Evolutionary conservation across 306 rosid genomes (phyloP).

Genomic region (Vachellia pachyceras): DNA sequence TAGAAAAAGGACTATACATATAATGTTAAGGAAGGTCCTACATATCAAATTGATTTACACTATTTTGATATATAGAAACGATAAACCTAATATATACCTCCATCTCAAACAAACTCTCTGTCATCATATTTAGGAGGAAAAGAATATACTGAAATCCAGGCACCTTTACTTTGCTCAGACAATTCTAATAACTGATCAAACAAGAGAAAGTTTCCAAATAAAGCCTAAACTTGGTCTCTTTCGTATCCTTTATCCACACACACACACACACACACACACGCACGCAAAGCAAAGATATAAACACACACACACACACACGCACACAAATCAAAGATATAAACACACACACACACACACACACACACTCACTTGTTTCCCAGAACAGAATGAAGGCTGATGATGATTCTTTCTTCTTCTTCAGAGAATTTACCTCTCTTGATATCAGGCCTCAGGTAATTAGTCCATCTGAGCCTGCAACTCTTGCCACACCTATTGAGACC

Average conservation of each 20-base stretch:
- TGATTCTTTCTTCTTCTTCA: slow-evolving; percentile 65
- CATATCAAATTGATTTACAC: too few relatives aligned
- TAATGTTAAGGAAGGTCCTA: too few relatives aligned
- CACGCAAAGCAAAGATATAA: background rate
- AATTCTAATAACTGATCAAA: background rate
- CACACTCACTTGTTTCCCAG: slow-evolving; percentile 79
- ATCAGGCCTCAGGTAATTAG: slow-evolving; percentile 84
- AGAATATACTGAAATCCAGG: too few relatives aligned
- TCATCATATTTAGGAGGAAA: too few relatives aligned
- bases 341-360: too few relatives aligned
- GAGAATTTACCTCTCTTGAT: slow-evolving; percentile 89
- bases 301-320: background rate
- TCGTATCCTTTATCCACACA: background rate
- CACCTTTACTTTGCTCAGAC: too few relatives aligned
- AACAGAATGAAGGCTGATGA: slow-evolving; percentile 80
- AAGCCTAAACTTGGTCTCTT: background rate
- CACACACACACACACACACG: too few relatives aligned
- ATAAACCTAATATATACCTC: too few relatives aligned
- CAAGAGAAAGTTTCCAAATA: background rate
- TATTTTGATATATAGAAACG: too few relatives aligned
- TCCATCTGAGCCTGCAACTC: slow-evolving; percentile 90
- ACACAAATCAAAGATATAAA: background rate
- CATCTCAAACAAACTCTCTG: too few relatives aligned
- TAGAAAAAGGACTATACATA: too few relatives aligned
- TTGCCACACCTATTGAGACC: slow-evolving; percentile 91